phyloP scores from a whole-genome alignment of 2,329 filamentous ascomycete genomes.

The Botrytis galanthina region DNA sequence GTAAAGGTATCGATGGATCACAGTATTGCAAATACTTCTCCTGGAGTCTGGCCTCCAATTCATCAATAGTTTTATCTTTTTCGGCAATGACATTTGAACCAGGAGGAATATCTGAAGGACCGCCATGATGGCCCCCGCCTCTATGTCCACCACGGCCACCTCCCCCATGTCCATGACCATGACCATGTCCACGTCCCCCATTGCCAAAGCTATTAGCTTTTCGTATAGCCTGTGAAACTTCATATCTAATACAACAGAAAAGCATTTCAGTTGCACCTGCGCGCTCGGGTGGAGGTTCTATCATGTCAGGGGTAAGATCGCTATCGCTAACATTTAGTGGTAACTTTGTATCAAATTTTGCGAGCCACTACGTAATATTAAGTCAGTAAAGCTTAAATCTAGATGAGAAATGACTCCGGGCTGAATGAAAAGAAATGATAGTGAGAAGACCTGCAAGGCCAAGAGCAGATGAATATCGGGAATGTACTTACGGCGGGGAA shows the following conservation, averaged over 20 bases:
- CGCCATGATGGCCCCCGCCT: not conserved
- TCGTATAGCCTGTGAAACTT: conserved; percentile 36
- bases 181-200: not conserved
- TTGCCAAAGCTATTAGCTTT: conserved; percentile 20
- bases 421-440: not conserved
- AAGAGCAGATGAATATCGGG: not conserved
- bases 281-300: conserved; percentile 43
- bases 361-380: conserved; percentile 30
- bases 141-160: not conserved
- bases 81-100: conserved; percentile 22
- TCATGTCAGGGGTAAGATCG: conserved; percentile 47
- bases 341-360: conserved; percentile 48
- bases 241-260: conserved; percentile 41
- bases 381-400: not conserved
- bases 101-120: not conserved
- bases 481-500: conserved; percentile 34
- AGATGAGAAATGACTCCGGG: too few species aligned
- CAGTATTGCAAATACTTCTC: conserved; percentile 44
- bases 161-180: not conserved
- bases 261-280: conserved; percentile 49
- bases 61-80: conserved; percentile 36
- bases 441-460: not conserved
- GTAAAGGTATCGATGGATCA: conserved; percentile 44
- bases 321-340: conserved; percentile 57
- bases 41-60: conserved; percentile 39